phyloP scores from a whole-genome alignment of 1,284 basidiomycete genomes.

The Cryptococcus sp. region DNA sequence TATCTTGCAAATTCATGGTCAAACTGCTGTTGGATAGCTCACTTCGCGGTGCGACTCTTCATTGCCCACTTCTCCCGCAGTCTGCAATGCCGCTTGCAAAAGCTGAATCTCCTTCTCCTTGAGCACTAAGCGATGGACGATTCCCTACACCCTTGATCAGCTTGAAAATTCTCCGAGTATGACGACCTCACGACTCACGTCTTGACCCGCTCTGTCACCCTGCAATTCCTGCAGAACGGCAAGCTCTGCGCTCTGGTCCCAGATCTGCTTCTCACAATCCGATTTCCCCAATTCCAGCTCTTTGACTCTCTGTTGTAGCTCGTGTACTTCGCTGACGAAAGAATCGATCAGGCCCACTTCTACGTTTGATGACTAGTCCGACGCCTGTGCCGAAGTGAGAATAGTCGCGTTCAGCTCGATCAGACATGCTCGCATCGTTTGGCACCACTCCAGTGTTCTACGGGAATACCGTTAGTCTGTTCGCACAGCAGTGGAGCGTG shows the following conservation, averaged over 20 bases:
- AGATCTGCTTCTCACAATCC: background rate
- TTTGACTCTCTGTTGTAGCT: conserved; percentile 5
- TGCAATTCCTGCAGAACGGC: conserved; percentile 38
- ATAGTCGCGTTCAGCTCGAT: conserved; percentile 10
- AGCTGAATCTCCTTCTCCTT: conserved; percentile 82
- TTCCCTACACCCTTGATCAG: conserved; percentile 55
- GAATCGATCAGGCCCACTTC: conserved; percentile 55
- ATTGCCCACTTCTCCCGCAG: background rate
- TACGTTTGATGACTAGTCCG: conserved; percentile 34
- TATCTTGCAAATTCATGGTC: background rate
- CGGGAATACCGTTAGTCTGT: background rate
- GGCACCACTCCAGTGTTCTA: conserved; percentile 15
- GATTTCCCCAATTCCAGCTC: background rate
- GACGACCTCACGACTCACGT: background rate
- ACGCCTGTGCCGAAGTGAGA: background rate
- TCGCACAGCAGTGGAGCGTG: background rate
- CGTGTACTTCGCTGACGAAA: conserved; percentile 13
- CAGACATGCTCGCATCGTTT: conserved; percentile 7
- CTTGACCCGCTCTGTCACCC: conserved; percentile 10
- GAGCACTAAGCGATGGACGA: conserved; percentile 77
- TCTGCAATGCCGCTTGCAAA: conserved; percentile 66
- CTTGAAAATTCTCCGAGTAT: background rate
- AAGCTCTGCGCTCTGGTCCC: conserved; percentile 53
- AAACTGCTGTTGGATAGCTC: background rate
- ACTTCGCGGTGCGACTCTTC: conserved; percentile 8